Conservation (phyloP, 768 basidiomycete genomes). For the Leccinum longicurvipes region DNA sequence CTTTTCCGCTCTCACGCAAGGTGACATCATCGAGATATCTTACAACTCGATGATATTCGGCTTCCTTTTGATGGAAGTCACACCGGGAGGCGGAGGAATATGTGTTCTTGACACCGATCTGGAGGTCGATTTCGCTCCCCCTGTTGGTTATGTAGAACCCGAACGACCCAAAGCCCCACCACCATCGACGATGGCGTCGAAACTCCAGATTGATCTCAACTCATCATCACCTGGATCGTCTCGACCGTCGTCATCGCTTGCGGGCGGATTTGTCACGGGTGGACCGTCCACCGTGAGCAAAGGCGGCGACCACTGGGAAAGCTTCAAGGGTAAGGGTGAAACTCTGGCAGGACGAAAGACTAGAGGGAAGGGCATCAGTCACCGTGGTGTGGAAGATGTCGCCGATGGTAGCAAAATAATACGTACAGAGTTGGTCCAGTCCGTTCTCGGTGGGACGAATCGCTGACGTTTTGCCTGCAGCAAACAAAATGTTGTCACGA, state of each 20-base stretch:
- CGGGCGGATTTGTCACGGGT: constrained; percentile 58
- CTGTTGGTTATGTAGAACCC: constrained; percentile 92
- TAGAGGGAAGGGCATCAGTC: constrained; percentile 90
- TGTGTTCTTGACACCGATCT: constrained; percentile 92
- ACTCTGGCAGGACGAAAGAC: constrained; percentile 88
- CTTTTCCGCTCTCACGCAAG: constrained; percentile 88
- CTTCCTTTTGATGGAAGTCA: constrained; percentile 91
- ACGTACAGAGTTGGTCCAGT: constrained; percentile 74
- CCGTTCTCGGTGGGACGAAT: not conserved
- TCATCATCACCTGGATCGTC: constrained; percentile 85
- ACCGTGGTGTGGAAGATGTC: constrained; percentile 77
- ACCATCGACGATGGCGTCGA: constrained; percentile 90
- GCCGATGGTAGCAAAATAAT: constrained; percentile 83
- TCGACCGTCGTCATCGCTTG: constrained; percentile 71
- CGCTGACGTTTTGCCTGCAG: constrained; percentile 40
- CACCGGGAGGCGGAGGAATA: constrained; percentile 85
- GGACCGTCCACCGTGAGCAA: constrained; percentile 60
- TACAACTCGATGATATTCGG: constrained; percentile 97
- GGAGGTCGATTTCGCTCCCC: constrained; percentile 95
- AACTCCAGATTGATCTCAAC: constrained; percentile 90
- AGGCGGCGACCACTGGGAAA: constrained; percentile 85
- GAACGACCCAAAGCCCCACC: constrained; percentile 79
- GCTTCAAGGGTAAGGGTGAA: constrained; percentile 94
- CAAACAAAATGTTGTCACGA: constrained; percentile 80
- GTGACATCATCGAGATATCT: constrained; percentile 97